Evolutionary conservation across 306 rosid species (phyloP).

Genomic region (Hylodesmum podocarpum): DNA sequence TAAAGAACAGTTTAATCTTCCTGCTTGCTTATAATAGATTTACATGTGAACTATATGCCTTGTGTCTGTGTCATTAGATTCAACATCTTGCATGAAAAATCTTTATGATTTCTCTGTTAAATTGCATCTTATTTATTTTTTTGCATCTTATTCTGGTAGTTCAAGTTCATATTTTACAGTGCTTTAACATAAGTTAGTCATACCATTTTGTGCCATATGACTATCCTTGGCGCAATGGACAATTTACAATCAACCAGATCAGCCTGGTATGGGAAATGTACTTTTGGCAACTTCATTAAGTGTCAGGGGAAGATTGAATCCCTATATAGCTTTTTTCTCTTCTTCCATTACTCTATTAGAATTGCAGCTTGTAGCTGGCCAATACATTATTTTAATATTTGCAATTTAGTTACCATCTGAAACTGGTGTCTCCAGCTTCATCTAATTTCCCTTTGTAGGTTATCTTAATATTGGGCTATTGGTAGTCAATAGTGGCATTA

Average conservation of each 20-base stretch:
- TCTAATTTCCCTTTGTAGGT: not conserved
- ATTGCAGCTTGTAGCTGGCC: not conserved
- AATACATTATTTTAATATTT: not conserved
- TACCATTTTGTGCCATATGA: not conserved
- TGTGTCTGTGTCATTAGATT: not conserved
- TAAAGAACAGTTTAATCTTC: not conserved
- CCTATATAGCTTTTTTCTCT: not conserved
- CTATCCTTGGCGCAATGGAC: not conserved
- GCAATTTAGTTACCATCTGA: not conserved
- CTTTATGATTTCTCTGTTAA: not conserved
- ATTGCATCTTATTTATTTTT: not conserved
- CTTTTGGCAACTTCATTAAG: not conserved
- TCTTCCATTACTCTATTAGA: not conserved
- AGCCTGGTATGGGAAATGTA: not conserved
- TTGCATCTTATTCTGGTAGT: not conserved
- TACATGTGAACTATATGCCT: not conserved
- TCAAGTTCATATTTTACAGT: not conserved
- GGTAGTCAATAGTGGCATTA: too few species aligned
- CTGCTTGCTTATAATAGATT: not conserved
- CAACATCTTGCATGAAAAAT: not conserved
- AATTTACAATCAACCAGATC: not conserved
- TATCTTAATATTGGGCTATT: not conserved
- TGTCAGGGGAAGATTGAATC: not conserved
- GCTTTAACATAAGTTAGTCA: not conserved
- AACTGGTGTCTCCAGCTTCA: not conserved